Base-by-base conservation (phyloP, 2,329 filamentous ascomycete genomes). In the Apiospora hydei region DNA sequence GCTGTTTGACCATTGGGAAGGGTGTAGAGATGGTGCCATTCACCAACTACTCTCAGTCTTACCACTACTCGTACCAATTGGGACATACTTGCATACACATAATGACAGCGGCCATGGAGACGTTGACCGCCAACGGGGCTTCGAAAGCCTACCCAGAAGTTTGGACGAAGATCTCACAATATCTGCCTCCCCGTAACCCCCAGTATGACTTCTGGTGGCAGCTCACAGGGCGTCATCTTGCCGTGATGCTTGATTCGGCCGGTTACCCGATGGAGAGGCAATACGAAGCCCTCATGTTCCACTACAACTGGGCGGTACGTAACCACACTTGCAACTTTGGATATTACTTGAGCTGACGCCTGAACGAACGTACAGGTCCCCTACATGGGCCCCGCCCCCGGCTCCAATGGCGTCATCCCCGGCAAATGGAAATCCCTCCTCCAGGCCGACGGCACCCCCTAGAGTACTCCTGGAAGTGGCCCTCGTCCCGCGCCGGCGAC, bases 391-490 rank as follows among this genome's bases (percentile, higher is more conserved):
- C 70, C 70, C 11, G 71, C 67, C 10, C 73, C 71, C 8, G 8
- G 30, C 14, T 16, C 67, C 51, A 67, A 72, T 18, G 68, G 67
- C 49, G 41, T 43, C 6, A 66, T 24, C 14, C 49, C 67, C 11
- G 38, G 38, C n/a, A 34, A 57, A 21, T 71, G 51, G 67, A 72
- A 72, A 38, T 70, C 72, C 21, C 41, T 43, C 1, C 41, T 43
- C 8, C 41, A 43, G 3, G 41, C 41, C 10, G 41, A 43, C 13
- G 41, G 26, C 68, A 21, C 21, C 46, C 72, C 18, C 68, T 73
- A 5, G 72, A 73, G 66, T 73, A 73, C 49, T 73, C 72, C 4
- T 73, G 72, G 72, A 73, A 73, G 44, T 73, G 72, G 72, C 49
- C 49, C 43, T 44, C 57, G 24, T 43, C n/a, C 14, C 43, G 26